These are phyloP conservation scores for Myxozyma kluyveri DNA, from an alignment of 805 yeast genomes.

Conservation along the genomic window DNA sequence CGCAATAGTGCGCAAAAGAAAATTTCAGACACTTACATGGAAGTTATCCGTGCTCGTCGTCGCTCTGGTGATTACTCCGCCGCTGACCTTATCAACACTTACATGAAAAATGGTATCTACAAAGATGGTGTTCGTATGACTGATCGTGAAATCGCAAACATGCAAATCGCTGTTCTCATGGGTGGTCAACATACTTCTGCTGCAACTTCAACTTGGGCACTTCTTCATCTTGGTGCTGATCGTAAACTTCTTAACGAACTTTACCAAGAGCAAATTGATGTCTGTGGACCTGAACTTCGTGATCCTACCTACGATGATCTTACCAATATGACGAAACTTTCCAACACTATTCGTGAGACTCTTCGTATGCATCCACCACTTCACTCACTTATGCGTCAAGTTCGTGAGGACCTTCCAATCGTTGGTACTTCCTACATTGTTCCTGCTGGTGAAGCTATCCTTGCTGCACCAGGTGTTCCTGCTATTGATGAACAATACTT, in stretches of 20 bases:
- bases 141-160: conserved; percentile 89
- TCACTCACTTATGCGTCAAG: conserved; percentile 94
- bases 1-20: conserved; percentile 86
- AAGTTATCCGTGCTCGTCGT: conserved; percentile 73
- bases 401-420: conserved; percentile 69
- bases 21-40: conserved; percentile 77
- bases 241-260: conserved; percentile 83
- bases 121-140: conserved; percentile 94
- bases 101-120: conserved; percentile 78
- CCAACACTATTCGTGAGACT: conserved; percentile 85
- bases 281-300: conserved; percentile 45
- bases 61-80: conserved; percentile 63
- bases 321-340: conserved; percentile 75
- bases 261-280: conserved; percentile 66
- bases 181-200: conserved; percentile 99
- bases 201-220: conserved; percentile 91
- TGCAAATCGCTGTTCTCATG: conserved; percentile 93
- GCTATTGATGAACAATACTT: conserved; percentile 73
- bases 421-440: conserved; percentile 78
- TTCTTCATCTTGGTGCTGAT: conserved; percentile 83
- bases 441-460: conserved; percentile 83
- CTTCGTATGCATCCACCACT: conserved; percentile 94
- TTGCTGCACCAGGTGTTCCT: conserved; percentile 92
- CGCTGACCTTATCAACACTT: conserved; percentile 85
- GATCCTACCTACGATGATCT: conserved; percentile 79